phyloP scores from a whole-genome alignment of 2,329 filamentous ascomycete genomes.

The Pestalotiopsis sp. region DNA sequence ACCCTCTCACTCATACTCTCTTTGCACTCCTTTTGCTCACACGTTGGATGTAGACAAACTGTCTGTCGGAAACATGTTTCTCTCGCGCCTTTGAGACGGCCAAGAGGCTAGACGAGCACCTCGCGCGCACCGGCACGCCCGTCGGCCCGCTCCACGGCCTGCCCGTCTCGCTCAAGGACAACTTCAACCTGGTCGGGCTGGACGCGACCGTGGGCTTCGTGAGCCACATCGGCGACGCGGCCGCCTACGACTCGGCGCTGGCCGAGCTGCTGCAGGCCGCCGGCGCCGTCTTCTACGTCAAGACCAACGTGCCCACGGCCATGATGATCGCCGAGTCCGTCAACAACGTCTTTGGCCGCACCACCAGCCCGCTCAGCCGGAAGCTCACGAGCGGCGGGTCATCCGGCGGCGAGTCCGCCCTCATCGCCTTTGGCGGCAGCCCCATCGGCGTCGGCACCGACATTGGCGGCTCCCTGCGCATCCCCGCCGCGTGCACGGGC shows the following conservation, averaged over 20 bases:
- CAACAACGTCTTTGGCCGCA: conserved; percentile 67
- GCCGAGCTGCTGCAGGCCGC: conserved; percentile 44
- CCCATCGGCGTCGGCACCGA: conserved; percentile 52
- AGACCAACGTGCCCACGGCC: conserved; percentile 62
- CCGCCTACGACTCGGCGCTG: conserved; percentile 42
- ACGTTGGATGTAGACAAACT: conserved; percentile 42
- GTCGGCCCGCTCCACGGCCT: conserved; percentile 68
- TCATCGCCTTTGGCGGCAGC: conserved; percentile 62
- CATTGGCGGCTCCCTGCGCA: conserved; percentile 36
- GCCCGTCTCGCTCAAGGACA: conserved; percentile 71
- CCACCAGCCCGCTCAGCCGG: conserved; percentile 63
- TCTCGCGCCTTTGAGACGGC: conserved; percentile 54
- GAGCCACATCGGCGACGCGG: conserved; percentile 62
- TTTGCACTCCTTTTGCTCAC: background rate
- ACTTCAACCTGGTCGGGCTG: conserved; percentile 64
- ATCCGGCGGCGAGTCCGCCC: conserved; percentile 68
- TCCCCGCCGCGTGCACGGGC: conserved; percentile 35
- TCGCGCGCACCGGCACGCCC: conserved; percentile 47
- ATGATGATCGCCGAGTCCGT: conserved; percentile 72
- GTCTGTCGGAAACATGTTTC: conserved; percentile 58
- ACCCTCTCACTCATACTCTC: background rate
- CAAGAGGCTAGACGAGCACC: conserved; percentile 49
- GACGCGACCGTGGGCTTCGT: conserved; percentile 68
- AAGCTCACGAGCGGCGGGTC: conserved; percentile 65
- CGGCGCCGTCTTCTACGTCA: conserved; percentile 59